Conservation (phyloP, 2,329 filamentous ascomycete species). For the Moelleriella libera region DNA sequence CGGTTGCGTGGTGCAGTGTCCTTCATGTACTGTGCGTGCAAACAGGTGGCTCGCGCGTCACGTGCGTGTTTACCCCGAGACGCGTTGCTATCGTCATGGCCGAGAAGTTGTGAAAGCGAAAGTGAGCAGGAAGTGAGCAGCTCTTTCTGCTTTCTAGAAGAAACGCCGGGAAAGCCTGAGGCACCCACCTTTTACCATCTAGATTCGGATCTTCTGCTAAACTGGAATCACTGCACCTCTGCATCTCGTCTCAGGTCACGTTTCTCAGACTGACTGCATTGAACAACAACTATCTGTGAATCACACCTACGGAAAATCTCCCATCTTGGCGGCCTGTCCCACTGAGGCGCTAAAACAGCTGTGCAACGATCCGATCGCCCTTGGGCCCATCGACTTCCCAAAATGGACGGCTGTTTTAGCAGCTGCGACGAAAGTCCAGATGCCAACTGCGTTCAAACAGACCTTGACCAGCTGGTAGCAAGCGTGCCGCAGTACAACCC, state of each 20-base stretch:
- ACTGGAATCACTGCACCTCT: too few relatives aligned
- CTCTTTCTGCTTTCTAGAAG: conserved; percentile 2
- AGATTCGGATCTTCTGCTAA: background rate
- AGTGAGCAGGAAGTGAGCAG: conserved; percentile 6
- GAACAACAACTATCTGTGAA: background rate
- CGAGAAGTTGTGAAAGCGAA: background rate
- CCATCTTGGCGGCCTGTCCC: background rate
- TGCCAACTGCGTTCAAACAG: background rate
- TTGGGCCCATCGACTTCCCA: conserved; percentile 1
- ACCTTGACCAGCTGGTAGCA: conserved; percentile 8
- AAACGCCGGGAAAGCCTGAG: conserved; percentile 1
- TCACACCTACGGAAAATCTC: background rate
- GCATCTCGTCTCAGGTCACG: too few relatives aligned
- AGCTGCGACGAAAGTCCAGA: conserved; percentile 2
- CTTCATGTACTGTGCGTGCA: background rate
- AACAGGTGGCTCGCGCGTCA: background rate
- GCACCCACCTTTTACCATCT: conserved; percentile 2
- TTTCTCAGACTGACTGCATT: background rate
- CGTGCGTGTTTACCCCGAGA: background rate
- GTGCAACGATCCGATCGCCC: background rate
- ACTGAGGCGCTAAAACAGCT: background rate
- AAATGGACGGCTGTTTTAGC: conserved; percentile 3
- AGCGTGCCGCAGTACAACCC: conserved; percentile 6
- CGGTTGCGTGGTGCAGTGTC: too few relatives aligned
- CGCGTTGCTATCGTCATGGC: background rate